Percentiles rank a stretch among this genome's conserved stretches.
Evolutionary conservation across 2,329 filamentous ascomycete genomes (phyloP).

Genomic region (Calonectria pteridis): DNA sequence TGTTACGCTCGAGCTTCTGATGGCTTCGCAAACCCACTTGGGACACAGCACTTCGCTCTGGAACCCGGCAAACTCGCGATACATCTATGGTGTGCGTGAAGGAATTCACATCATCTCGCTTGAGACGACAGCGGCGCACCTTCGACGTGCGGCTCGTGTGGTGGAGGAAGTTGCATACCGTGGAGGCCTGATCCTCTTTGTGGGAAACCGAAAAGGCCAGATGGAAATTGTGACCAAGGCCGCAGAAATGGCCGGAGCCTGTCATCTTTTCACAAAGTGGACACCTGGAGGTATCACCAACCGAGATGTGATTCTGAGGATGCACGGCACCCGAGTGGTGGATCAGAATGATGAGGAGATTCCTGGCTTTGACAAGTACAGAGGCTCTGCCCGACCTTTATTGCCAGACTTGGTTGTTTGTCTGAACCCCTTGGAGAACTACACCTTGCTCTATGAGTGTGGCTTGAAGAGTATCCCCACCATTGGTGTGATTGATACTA

Average conservation of each 20-base stretch:
- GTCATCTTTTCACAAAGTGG: conserved; percentile 94
- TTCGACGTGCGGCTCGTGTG: conserved; percentile 92
- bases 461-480: conserved; percentile 89
- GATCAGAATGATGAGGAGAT: conserved; percentile 76
- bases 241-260: conserved; percentile 81
- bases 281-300: conserved; percentile 93
- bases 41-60: conserved; percentile 92
- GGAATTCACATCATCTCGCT: conserved; percentile 94
- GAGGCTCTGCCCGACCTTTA: conserved; percentile 73
- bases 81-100: conserved; percentile 91
- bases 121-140: conserved; percentile 87
- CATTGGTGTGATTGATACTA: conserved; percentile 94
- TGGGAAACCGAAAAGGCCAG: conserved; percentile 87
- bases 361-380: conserved; percentile 73
- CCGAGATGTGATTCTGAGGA: conserved; percentile 85
- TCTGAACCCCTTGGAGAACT: conserved; percentile 94
- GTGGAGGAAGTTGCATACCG: conserved; percentile 87
- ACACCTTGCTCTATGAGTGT: conserved; percentile 90
- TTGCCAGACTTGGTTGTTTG: conserved; percentile 93
- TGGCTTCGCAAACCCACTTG: conserved; percentile 89
- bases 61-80: conserved; percentile 94
- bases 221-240: conserved; percentile 84
- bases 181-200: conserved; percentile 90
- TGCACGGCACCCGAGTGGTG: conserved; percentile 78
- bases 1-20: conserved; percentile 89